phyloP scores from a whole-genome alignment of 805 yeast genomes.

The Lachancea sp. region DNA sequence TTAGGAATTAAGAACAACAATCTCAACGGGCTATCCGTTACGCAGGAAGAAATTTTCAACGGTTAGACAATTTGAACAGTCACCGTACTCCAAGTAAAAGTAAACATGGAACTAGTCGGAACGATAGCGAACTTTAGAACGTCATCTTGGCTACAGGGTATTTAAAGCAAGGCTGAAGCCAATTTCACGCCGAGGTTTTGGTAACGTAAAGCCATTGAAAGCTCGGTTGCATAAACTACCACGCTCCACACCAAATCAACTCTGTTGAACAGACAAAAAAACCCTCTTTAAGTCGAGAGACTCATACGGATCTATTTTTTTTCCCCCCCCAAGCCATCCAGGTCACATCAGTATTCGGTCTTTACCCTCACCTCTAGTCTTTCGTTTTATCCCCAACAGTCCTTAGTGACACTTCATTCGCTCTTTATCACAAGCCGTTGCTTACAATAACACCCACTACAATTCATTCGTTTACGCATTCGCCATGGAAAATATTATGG shows the following conservation, averaged over 20 bases:
- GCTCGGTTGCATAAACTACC: not conserved
- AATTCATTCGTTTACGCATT: not conserved
- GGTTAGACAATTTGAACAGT: not conserved
- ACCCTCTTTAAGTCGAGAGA: not conserved
- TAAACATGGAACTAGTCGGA: too few species aligned
- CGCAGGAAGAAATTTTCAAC: not conserved
- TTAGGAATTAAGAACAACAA: not conserved
- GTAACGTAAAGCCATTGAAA: too few species aligned
- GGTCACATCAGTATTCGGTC: not conserved
- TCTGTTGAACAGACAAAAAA: not conserved
- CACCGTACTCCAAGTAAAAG: not conserved
- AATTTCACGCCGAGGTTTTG: not conserved
- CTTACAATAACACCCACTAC: not conserved
- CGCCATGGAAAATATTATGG: not conserved
- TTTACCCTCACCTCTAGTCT: not conserved
- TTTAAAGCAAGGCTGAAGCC: not conserved
- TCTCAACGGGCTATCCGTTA: not conserved
- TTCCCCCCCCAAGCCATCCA: too few species aligned
- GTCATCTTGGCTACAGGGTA: not conserved
- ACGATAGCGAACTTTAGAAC: too few species aligned
- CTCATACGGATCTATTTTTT: not conserved
- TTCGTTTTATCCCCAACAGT: not conserved
- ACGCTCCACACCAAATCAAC: not conserved
- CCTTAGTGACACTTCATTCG: not conserved
- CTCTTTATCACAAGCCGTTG: not conserved